A percentile compares a stretch with the other conserved stretches of the same genome.
phyloP scores from a whole-genome alignment of 2,329 filamentous ascomycete species.

The Ophiocordyceps camponoti-leonardi region DNA sequence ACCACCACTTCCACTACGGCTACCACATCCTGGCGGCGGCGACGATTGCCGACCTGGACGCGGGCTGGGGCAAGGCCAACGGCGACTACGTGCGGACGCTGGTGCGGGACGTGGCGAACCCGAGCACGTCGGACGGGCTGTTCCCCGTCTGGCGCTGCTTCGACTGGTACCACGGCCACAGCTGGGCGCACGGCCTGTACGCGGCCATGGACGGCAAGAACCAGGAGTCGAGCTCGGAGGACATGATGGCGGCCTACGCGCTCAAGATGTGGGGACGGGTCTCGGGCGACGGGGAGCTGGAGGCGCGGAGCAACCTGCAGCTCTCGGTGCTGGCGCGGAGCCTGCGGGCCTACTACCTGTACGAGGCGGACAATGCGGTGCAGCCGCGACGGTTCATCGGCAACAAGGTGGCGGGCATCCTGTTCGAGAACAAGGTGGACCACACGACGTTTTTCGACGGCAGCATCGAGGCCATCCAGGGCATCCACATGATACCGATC shows the following conservation, averaged over 20 bases:
- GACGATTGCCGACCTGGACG: conserved; percentile 64
- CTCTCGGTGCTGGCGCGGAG: conserved; percentile 60
- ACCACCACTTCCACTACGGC: conserved; percentile 62
- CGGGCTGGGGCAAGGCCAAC: conserved; percentile 55
- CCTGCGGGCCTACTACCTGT: conserved; percentile 68
- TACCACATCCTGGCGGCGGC: conserved; percentile 84
- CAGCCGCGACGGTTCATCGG: conserved; percentile 62
- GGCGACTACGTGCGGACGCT: conserved; percentile 68
- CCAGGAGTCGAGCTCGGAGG: conserved; percentile 80
- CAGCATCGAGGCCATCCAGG: conserved; percentile 53
- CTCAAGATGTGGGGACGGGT: conserved; percentile 88
- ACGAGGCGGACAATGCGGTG: conserved; percentile 47
- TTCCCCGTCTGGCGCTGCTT: conserved; percentile 76
- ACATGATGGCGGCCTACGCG: conserved; percentile 72
- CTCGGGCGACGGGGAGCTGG: conserved; percentile 60
- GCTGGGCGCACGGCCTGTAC: conserved; percentile 72
- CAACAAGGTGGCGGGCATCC: conserved; percentile 55
- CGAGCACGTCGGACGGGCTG: conserved; percentile 47
- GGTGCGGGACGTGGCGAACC: conserved; percentile 69
- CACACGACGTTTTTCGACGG: conserved; percentile 79
- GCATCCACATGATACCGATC: conserved; percentile 73
- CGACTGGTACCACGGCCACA: conserved; percentile 91
- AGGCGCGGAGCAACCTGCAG: conserved; percentile 70
- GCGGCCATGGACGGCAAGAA: conserved; percentile 59
- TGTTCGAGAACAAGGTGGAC: conserved; percentile 93